phyloP scores from a whole-genome alignment of 352 stramenopile genomes.

The Elongisporangium prolatum region DNA sequence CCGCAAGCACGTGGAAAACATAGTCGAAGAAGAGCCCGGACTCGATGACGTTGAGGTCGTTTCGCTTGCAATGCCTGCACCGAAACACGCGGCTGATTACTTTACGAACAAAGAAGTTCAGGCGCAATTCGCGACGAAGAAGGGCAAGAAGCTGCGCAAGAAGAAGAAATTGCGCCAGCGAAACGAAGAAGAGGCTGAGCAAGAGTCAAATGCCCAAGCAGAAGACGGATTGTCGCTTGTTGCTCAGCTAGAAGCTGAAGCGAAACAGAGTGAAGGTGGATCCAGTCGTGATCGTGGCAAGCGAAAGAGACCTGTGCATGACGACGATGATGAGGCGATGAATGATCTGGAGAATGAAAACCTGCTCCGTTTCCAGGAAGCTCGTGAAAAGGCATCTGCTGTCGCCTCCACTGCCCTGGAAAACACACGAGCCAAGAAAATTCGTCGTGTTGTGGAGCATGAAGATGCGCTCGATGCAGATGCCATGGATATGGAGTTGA shows the following conservation, averaged over 20 bases:
- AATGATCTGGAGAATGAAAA: slow-evolving; percentile 36
- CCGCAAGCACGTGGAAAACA: slow-evolving; percentile 7
- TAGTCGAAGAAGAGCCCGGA: slow-evolving; percentile 23
- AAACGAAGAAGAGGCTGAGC: slow-evolving; percentile 40
- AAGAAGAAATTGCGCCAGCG: slow-evolving; percentile 54
- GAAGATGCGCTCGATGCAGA: slow-evolving; percentile 27
- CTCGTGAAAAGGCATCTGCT: slow-evolving; percentile 55
- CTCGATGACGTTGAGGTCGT: slow-evolving; percentile 37
- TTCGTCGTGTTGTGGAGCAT: background rate
- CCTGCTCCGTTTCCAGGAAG: slow-evolving; percentile 64
- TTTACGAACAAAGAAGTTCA: slow-evolving; percentile 84
- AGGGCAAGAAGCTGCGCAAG: slow-evolving; percentile 67
- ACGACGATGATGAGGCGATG: slow-evolving; percentile 28
- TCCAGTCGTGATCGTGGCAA: slow-evolving; percentile 49
- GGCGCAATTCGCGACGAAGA: slow-evolving; percentile 81
- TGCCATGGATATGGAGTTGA: slow-evolving; percentile 67
- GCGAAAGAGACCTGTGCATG: slow-evolving; percentile 25
- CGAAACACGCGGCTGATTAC: slow-evolving; percentile 61
- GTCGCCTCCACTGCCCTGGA: slow-evolving; percentile 36
- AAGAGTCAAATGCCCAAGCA: slow-evolving; percentile 18
- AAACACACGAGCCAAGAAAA: background rate
- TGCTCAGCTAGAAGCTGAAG: slow-evolving; percentile 64
- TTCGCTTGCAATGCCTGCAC: slow-evolving; percentile 53
- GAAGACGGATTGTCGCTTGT: slow-evolving; percentile 33
- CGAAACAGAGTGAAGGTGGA: slow-evolving; percentile 17